Evolutionary conservation across 768 basidiomycete species (phyloP).

Genomic region (Chalciporus chontae): DNA sequence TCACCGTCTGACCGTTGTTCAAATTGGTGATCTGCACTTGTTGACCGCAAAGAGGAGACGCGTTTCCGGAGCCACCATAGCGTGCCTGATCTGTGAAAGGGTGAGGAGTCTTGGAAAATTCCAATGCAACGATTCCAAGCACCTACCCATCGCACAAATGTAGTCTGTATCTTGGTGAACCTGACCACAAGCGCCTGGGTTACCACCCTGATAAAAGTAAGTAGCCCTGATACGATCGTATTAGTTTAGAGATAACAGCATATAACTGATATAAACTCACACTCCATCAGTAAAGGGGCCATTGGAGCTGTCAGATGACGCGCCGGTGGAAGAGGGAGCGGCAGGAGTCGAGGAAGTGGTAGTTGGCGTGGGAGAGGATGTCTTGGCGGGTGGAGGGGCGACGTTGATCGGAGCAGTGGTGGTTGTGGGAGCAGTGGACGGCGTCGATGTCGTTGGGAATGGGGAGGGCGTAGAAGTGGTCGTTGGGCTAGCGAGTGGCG

Average conservation of each 20-base stretch:
- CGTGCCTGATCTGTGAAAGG: conserved; percentile 41
- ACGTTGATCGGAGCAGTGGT: background rate
- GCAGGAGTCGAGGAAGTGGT: background rate
- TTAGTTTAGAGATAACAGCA: background rate
- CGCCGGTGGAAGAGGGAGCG: background rate
- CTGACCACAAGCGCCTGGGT: conserved; percentile 76
- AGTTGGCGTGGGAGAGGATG: background rate
- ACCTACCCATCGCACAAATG: conserved; percentile 63
- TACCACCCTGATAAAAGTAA: conserved; percentile 67
- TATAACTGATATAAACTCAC: conserved; percentile 31
- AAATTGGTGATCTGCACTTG: conserved; percentile 61
- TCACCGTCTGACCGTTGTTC: conserved; percentile 48
- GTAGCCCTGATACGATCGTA: conserved; percentile 44
- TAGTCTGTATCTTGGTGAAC: conserved; percentile 51
- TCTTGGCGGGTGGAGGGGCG: background rate
- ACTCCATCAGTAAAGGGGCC: conserved; percentile 34
- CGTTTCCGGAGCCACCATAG: conserved; percentile 45
- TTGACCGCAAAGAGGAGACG: conserved; percentile 63
- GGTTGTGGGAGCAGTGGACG: background rate
- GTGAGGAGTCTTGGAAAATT: conserved; percentile 1
- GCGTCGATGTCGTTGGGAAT: too few relatives aligned
- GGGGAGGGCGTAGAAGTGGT: too few relatives aligned
- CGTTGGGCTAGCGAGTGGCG: background rate
- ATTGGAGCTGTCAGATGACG: conserved; percentile 23
- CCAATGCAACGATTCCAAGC: background rate